Base-by-base conservation (phyloP, 495 filamentous ascomycete species). In the Hypoxylon cercidicola region DNA sequence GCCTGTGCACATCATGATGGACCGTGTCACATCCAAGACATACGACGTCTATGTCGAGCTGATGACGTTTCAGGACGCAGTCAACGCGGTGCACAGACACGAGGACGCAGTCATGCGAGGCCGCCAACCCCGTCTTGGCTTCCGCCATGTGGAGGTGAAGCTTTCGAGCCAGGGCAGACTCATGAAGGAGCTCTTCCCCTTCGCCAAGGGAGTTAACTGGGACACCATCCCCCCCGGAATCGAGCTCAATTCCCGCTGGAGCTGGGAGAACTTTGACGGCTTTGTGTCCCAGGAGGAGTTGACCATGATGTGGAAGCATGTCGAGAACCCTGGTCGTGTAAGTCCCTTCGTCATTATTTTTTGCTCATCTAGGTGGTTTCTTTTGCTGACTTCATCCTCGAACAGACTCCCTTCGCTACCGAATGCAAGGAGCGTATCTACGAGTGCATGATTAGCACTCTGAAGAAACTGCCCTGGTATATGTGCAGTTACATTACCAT, bases 1-100 rank as follows among this genome's bases (percentile, higher is more conserved):
- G 50, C 81, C 89, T 0, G 76, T 93, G 9, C 91, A 95, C 66
- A 92, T 95, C 61, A 90, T 93, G 64, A 92, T 95, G 89, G 91
- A 94, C 49, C 87, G 90, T 7, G 78, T 85, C 0, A 90, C 89
- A 0, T 84, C 84, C 46, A 94, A 93, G 81, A 93, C 91, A 0
- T 85, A 88, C 74, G 89, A 93, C 50, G 88, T 84, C 57, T 95
- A 79, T 62, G 85, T 91, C 28, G 91, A 95, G 68, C 87, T 93
- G 46, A 53, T 76, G 28, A 82, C 78, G 5, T 55, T 76, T 0
- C 59, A 75, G 0, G 87, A 88, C 70, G 90, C 90, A 0, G 63
- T 78, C 10, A 75, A 75, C 9, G 78, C 84, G 0, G 78, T 87
- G 4, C 77, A 84, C 25, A 80, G 82, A 11, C 79, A 81, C 59